phyloP scores from a whole-genome alignment of 306 rosid species.

The Sophora flavescens region DNA sequence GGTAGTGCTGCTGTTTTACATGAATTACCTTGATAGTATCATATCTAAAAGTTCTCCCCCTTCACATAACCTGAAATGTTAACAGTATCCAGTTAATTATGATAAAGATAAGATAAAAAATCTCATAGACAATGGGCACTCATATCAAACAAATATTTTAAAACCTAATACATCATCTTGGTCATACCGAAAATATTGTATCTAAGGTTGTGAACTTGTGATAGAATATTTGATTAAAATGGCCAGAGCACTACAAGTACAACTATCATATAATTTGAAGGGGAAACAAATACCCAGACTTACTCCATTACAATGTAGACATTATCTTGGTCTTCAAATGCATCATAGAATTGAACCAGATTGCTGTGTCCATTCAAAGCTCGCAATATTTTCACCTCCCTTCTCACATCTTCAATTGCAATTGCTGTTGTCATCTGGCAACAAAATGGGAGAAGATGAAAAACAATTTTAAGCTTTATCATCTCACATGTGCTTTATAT shows the following conservation, averaged over 20 bases:
- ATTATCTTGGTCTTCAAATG: constrained; percentile 94
- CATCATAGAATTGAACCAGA: constrained; percentile 87
- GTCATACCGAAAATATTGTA: not conserved
- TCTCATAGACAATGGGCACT: constrained; percentile 18
- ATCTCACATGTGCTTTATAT: not conserved
- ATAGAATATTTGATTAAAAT: constrained; percentile 18
- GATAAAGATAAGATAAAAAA: not conserved
- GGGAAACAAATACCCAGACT: constrained; percentile 52
- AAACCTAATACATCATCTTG: constrained; percentile 9
- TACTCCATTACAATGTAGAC: constrained; percentile 99
- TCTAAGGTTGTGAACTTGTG: not conserved
- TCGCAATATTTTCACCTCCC: constrained; percentile 96
- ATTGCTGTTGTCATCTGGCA: constrained; percentile 96
- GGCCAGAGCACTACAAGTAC: constrained; percentile 27
- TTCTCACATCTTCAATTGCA: constrained; percentile 97
- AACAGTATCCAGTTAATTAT: constrained; percentile 36
- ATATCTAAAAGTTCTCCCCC: constrained; percentile 99
- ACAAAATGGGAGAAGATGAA: constrained; percentile 43
- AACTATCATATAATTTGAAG: constrained; percentile 14
- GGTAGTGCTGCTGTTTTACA: constrained; percentile 13
- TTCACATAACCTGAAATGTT: constrained; percentile 92
- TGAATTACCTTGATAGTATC: constrained; percentile 88
- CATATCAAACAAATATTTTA: not conserved
- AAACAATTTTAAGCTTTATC: constrained; percentile 19
- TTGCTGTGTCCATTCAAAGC: constrained; percentile 92